Percentiles rank a stretch among this genome's conserved stretches.
Evolutionary conservation across 257 asterid species (phyloP).

Genomic region (Eustoma russellianum): DNA sequence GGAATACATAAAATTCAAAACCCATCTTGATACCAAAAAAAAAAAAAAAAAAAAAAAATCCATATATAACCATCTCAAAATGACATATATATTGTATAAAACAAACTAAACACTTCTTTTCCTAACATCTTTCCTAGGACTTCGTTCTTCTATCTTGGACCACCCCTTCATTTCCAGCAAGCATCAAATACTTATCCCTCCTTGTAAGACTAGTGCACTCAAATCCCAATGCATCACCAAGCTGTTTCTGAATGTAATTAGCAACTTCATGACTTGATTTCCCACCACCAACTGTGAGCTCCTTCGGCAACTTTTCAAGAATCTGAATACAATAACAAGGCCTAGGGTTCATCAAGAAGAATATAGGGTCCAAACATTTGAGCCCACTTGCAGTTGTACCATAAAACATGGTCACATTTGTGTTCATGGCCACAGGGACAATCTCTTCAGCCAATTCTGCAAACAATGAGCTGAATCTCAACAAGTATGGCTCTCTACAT

Average conservation of each 20-base stretch:
- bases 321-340: conserved; percentile 41
- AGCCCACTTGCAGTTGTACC: conserved; percentile 92
- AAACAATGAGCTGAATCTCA: conserved; percentile 76
- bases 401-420: conserved; percentile 67
- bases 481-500: conserved; percentile 78
- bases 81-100: too few relatives aligned
- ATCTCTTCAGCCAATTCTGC: conserved; percentile 77
- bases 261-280: conserved; percentile 76
- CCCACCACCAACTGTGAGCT: conserved; percentile 67
- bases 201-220: conserved; percentile 74
- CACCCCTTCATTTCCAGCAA: conserved; percentile 88
- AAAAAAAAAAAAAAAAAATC: too few relatives aligned
- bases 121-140: background rate
- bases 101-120: background rate
- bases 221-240: conserved; percentile 74
- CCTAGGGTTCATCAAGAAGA: conserved; percentile 77
- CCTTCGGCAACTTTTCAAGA: conserved; percentile 48
- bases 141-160: conserved; percentile 24
- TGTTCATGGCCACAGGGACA: conserved; percentile 82
- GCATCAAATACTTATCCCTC: conserved; percentile 85
- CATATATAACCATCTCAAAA: too few relatives aligned
- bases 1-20: too few relatives aligned
- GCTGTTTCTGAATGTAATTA: conserved; percentile 55
- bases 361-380: conserved; percentile 80
- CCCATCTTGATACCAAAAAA: too few relatives aligned